Evolutionary conservation across 148 eudicot species (phyloP).

Genomic region (Selenicereus undatus): DNA sequence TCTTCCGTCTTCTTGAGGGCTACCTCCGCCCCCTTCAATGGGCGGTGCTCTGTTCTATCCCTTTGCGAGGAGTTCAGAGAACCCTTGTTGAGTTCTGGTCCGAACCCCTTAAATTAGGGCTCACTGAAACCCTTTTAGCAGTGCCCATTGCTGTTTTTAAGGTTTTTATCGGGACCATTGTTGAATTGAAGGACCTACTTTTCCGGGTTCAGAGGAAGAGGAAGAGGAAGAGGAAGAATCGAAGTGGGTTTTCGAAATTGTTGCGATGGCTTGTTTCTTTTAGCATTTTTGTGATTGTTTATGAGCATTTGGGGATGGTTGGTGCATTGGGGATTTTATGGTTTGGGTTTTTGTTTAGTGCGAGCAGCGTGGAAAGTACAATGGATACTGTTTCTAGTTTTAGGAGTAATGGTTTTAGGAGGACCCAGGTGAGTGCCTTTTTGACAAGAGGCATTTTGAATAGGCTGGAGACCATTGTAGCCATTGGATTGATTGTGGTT

Average conservation of each 20-base stretch:
- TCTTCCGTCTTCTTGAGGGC: constrained; percentile 60
- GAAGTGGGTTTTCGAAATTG: constrained; percentile 59
- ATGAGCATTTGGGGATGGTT: constrained; percentile 52
- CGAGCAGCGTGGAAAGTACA: constrained; percentile 48
- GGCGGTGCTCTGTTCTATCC: constrained; percentile 93
- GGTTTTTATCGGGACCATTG: constrained; percentile 69
- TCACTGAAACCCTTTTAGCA: constrained; percentile 80
- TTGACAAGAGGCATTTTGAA: constrained; percentile 59
- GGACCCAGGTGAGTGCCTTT: constrained; percentile 46
- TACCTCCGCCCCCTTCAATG: constrained; percentile 80
- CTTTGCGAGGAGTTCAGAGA: constrained; percentile 70
- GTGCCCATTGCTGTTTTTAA: constrained; percentile 62
- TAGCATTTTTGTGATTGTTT: constrained; percentile 64
- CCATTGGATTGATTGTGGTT: constrained; percentile 70
- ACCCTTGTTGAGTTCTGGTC: constrained; percentile 82
- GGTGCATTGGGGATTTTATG: constrained; percentile 54
- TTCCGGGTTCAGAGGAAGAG: constrained; percentile 30
- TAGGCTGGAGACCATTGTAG: constrained; percentile 72
- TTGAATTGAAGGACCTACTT: constrained; percentile 49
- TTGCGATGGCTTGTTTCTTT: constrained; percentile 69
- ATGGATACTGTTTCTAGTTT: constrained; percentile 67
- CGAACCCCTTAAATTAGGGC: constrained; percentile 64
- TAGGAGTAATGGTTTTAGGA: constrained; percentile 59
- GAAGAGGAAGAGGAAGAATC: constrained; percentile 27
- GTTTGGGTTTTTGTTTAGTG: constrained; percentile 57